These are phyloP conservation scores for Manihot esculenta DNA, from an alignment of 441 rosid species.

Conservation along the genomic window DNA sequence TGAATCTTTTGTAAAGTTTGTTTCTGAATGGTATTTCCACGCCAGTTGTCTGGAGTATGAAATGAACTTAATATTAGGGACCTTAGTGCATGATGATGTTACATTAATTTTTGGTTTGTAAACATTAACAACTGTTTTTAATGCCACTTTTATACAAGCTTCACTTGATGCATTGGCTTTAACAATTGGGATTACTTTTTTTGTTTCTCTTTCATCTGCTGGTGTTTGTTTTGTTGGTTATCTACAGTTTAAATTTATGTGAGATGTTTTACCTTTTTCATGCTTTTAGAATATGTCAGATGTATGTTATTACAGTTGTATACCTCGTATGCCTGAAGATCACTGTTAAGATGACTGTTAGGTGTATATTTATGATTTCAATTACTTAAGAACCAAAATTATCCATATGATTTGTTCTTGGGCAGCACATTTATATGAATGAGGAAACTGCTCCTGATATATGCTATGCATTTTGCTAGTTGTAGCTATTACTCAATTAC, in stretches of 20 bases:
- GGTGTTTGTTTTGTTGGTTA: not conserved
- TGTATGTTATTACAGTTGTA: not conserved
- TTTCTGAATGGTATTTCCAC: not conserved
- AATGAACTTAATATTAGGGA: not conserved
- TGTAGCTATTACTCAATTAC: conserved; percentile 4
- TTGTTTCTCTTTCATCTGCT: not conserved
- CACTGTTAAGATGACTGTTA: not conserved
- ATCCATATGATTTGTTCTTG: not conserved
- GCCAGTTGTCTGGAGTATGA: not conserved
- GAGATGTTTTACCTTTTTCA: not conserved
- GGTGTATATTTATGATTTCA: not conserved
- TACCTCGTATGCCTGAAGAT: not conserved
- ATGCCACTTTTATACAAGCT: not conserved
- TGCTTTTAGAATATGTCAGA: not conserved
- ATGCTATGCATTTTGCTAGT: not conserved
- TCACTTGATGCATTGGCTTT: not conserved
- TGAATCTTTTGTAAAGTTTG: conserved; percentile 8
- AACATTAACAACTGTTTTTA: not conserved
- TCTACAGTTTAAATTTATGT: not conserved
- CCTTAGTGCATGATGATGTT: not conserved
- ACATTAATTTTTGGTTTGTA: not conserved
- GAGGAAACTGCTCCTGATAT: conserved; percentile 5
- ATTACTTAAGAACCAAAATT: not conserved
- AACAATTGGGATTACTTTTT: not conserved
- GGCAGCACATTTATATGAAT: not conserved